phyloP scores from a whole-genome alignment of 179 eudicot species.

The Beta corolliflora region DNA sequence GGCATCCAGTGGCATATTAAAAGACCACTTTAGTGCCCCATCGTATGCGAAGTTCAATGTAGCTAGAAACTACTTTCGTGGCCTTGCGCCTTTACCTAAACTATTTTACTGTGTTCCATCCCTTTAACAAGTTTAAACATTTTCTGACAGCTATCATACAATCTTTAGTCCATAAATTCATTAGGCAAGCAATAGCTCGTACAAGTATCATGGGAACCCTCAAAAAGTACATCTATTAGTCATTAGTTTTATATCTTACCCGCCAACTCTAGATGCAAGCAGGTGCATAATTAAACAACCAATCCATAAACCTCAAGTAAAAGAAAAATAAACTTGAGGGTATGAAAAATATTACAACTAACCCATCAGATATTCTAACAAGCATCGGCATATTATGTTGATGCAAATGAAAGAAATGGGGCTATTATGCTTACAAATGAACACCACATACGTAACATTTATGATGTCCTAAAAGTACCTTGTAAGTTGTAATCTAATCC shows the following conservation, averaged over 20 bases:
- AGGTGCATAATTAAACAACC: neutral
- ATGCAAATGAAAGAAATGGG: no score
- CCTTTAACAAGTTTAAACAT: neutral
- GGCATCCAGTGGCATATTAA: neutral
- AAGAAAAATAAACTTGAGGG: neutral
- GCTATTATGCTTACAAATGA: neutral
- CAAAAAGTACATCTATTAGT: no score
- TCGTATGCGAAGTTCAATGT: neutral
- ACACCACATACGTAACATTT: neutral
- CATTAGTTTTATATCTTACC: no score
- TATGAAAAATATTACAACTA: neutral
- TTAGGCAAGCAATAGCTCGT: slow-evolving; percentile 8
- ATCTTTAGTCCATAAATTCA: neutral
- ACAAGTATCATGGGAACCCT: no score
- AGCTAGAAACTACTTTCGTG: neutral
- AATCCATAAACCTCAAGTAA: neutral
- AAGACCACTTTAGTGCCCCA: neutral
- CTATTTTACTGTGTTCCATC: neutral
- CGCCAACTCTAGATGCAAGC: neutral
- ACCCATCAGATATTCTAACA: neutral
- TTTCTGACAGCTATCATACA: neutral
- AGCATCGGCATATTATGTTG: neutral
- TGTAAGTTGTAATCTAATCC: no score
- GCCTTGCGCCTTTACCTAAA: neutral
- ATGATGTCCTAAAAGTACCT: neutral